A percentile compares a stretch with the other conserved stretches of the same genome.
phyloP scores from a whole-genome alignment of 108 stramenopile genomes.

The Nitzschia sp. region DNA sequence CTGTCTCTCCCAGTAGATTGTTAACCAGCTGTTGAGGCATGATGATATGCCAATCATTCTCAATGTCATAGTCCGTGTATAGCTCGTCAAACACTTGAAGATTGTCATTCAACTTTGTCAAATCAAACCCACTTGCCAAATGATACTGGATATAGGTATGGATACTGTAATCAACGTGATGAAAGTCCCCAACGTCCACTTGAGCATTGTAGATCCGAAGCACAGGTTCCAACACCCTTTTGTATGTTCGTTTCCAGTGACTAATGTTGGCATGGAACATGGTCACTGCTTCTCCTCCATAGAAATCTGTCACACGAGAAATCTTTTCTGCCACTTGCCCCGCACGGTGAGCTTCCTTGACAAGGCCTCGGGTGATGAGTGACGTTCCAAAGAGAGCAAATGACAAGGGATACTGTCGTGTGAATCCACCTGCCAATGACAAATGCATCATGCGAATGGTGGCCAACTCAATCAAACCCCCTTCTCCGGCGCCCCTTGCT shows the following conservation, averaged over 20 bases:
- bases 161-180: conserved; percentile 27
- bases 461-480: conserved; percentile 9
- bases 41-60: conserved; percentile 20
- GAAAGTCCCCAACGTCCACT: conserved; percentile 33
- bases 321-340: conserved; percentile 29
- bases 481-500: neutral
- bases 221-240: conserved; percentile 19
- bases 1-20: conserved; percentile 28
- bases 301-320: conserved; percentile 16
- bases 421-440: conserved; percentile 16
- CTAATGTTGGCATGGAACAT: conserved; percentile 32
- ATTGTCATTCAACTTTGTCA: conserved; percentile 28
- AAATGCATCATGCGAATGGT: conserved; percentile 38
- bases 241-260: conserved; percentile 28
- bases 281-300: conserved; percentile 30
- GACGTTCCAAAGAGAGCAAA: conserved; percentile 7
- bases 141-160: conserved; percentile 32
- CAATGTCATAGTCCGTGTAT: conserved; percentile 25
- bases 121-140: conserved; percentile 28
- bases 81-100: conserved; percentile 22
- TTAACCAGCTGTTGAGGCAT: conserved; percentile 23
- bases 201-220: conserved; percentile 36
- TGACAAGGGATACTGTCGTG: conserved; percentile 28
- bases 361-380: conserved; percentile 9
- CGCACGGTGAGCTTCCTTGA: conserved; percentile 29